phyloP scores from a whole-genome alignment of 495 filamentous ascomycete genomes.

The Aspergillus diversus region DNA sequence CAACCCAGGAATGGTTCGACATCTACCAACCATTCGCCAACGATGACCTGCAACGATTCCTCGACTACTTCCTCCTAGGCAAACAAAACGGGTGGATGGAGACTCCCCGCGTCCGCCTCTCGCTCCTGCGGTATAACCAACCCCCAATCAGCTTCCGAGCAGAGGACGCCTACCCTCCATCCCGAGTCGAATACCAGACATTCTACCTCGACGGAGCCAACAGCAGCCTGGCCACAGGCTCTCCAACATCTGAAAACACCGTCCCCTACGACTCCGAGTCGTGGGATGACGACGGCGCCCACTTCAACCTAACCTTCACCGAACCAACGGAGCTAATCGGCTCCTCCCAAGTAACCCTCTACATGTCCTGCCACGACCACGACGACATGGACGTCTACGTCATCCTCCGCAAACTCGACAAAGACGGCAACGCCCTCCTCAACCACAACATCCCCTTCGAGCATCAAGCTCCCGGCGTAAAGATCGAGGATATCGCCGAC shows the following conservation, averaged over 20 bases:
- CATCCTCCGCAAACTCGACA: conserved; percentile 34
- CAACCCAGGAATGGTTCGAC: conserved; percentile 29
- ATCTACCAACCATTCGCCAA: conserved; percentile 22
- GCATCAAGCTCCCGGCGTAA: background rate
- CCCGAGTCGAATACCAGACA: conserved; percentile 21
- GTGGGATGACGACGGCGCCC: conserved; percentile 22
- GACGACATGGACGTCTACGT: conserved; percentile 46
- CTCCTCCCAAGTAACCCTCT: conserved; percentile 32
- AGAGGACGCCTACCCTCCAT: conserved; percentile 23
- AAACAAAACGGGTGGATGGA: conserved; percentile 39
- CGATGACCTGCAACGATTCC: conserved; percentile 28
- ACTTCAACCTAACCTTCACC: conserved; percentile 31
- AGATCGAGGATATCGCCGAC: conserved; percentile 18
- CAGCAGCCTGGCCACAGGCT: background rate
- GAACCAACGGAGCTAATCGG: conserved; percentile 33
- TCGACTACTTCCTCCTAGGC: conserved; percentile 37
- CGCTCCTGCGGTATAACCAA: conserved; percentile 23
- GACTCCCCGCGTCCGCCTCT: conserved; percentile 35
- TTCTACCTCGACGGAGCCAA: conserved; percentile 18
- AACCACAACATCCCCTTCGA: conserved; percentile 34
- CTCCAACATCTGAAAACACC: background rate
- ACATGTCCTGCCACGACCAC: conserved; percentile 35
- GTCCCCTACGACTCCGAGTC: conserved; percentile 26
- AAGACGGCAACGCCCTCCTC: conserved; percentile 27
- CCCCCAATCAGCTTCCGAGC: conserved; percentile 13